Conservation (phyloP, 768 basidiomycete genomes). For the Pleurotus giganteus region DNA sequence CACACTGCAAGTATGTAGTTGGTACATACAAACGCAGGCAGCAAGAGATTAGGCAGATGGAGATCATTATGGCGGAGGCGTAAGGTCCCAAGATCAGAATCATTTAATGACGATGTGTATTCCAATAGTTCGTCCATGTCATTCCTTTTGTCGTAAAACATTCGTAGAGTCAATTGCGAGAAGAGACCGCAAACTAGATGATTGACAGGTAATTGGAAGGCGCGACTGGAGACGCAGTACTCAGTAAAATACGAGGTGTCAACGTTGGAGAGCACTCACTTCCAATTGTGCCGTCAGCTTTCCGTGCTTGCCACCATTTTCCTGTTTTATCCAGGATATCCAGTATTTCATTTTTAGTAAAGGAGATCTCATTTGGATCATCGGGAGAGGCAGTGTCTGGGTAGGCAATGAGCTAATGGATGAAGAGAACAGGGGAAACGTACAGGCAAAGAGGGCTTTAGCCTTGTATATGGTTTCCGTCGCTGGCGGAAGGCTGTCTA, state of each 20-base stretch:
- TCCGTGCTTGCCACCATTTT: conserved; percentile 19
- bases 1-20: not conserved
- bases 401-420: conserved; percentile 19
- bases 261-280: conserved; percentile 52
- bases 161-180: conserved; percentile 13
- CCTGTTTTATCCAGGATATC: conserved; percentile 16
- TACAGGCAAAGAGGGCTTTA: conserved; percentile 89
- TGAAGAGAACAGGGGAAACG: conserved; percentile 25
- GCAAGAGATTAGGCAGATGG: conserved; percentile 3
- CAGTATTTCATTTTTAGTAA: conserved; percentile 51
- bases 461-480: conserved; percentile 63
- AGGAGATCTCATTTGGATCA: conserved; percentile 95
- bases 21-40: not conserved
- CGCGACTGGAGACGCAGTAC: conserved; percentile 49
- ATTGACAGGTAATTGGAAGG: conserved; percentile 86
- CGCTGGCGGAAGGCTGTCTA: conserved; percentile 8
- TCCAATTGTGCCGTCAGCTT: conserved; percentile 40
- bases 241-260: not conserved
- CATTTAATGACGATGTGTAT: not conserved
- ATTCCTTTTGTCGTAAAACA: conserved; percentile 12
- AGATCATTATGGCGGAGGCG: not conserved
- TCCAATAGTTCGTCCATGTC: not conserved
- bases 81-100: not conserved
- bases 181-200: conserved; percentile 42
- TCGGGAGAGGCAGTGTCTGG: conserved; percentile 90